Percentiles rank a stretch among this genome's conserved stretches.
Evolutionary conservation across 164 flowering plant species (phyloP).

Genomic region (Cinnamomum micranthum): DNA sequence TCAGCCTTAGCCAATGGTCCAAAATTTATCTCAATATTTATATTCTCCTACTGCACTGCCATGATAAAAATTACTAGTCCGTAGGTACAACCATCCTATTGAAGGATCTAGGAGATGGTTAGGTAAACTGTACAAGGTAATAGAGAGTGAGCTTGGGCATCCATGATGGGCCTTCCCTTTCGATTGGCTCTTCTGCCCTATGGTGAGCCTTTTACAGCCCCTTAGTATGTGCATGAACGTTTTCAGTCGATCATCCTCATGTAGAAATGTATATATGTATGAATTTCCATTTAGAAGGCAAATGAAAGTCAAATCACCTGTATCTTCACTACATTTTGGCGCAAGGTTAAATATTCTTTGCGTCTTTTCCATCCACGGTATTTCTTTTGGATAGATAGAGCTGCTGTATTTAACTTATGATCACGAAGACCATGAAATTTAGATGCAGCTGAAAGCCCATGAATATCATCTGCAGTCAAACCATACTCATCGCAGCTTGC

Average conservation of each 20-base stretch:
- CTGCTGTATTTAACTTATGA: conserved; percentile 53
- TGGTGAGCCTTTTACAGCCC: too few species aligned
- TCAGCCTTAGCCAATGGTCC: too few species aligned
- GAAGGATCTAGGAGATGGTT: too few species aligned
- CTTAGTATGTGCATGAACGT: too few species aligned
- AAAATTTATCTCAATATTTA: too few species aligned
- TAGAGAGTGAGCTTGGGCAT: too few species aligned
- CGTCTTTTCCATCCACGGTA: conserved; percentile 91
- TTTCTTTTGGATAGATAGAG: conserved; percentile 92
- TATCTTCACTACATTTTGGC: conserved; percentile 90
- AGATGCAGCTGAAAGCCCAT: conserved; percentile 58
- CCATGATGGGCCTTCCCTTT: too few species aligned
- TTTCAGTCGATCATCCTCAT: neutral
- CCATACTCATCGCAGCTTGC: conserved; percentile 47
- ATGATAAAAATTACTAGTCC: too few species aligned
- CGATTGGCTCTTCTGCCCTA: too few species aligned
- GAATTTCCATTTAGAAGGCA: neutral
- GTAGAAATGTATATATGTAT: neutral
- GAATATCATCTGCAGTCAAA: conserved; percentile 40
- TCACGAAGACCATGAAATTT: conserved; percentile 50
- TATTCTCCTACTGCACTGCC: too few species aligned
- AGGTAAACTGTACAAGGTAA: too few species aligned
- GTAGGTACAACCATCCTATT: too few species aligned
- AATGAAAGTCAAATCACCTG: conserved; percentile 44
- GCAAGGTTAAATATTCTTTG: conserved; percentile 66